phyloP scores from a whole-genome alignment of 148 eudicot genomes.

The Nepenthes gracilis region DNA sequence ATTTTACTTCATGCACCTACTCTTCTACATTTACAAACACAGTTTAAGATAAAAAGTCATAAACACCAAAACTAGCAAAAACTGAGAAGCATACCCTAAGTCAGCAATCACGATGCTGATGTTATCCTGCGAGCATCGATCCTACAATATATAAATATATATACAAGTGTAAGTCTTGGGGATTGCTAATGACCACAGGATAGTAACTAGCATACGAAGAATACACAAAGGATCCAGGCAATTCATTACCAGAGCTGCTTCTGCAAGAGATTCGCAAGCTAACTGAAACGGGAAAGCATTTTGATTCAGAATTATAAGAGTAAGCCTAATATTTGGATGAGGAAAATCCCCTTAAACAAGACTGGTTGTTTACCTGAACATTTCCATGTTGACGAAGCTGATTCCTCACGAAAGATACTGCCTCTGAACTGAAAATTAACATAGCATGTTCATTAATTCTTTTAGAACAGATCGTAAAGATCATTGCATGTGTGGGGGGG shows the following conservation, averaged over 20 bases:
- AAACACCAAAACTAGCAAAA: not conserved
- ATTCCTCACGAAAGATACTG: constrained; percentile 57
- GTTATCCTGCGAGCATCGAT: constrained; percentile 78
- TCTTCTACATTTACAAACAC: too few species aligned
- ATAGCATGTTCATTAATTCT: constrained; percentile 2
- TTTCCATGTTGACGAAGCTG: constrained; percentile 81
- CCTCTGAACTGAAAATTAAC: constrained; percentile 58
- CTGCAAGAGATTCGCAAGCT: constrained; percentile 81
- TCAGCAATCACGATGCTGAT: constrained; percentile 78
- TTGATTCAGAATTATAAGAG: not conserved
- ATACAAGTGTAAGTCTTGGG: constrained; percentile 3
- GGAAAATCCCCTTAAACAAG: not conserved
- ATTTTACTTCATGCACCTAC: too few species aligned
- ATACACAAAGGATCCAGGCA: not conserved
- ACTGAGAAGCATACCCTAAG: constrained; percentile 47
- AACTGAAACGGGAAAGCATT: constrained; percentile 28
- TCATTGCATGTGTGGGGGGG: too few species aligned
- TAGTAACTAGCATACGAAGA: not conserved
- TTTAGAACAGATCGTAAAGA: not conserved
- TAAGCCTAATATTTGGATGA: not conserved
- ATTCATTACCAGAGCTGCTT: constrained; percentile 61
- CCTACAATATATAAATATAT: constrained; percentile 30
- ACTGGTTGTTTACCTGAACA: constrained; percentile 49
- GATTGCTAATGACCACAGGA: not conserved
- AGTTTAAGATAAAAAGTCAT: not conserved